Base-by-base conservation (phyloP, 371 early-diverging fungal species). In the Rhizopus sp. region DNA sequence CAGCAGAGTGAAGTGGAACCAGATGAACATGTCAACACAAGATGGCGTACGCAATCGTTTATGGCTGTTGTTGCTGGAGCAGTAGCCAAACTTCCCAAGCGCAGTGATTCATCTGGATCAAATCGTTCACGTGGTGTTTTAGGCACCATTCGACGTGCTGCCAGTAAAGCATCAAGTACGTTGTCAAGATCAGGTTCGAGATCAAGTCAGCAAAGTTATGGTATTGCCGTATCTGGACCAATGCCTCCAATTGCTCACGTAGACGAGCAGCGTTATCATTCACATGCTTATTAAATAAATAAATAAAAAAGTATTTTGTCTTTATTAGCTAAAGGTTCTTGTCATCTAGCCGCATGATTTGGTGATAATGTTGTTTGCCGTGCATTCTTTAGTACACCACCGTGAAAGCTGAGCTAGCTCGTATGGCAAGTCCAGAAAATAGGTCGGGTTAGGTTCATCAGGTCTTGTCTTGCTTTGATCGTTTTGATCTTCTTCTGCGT, bases 11-110 rank as follows among this genome's bases (percentile, higher is more conserved):
- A 66, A 23, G 62, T 52, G 7, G 31, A 64, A 45, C 46, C 46
- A 12, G 48, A 62, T 16, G 44, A 51, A 40, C 60, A 57, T 30
- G 65, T 69, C 38, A 69, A 72, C 34, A 73, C 74, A 3, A 70
- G 70, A 37, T 73, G 68, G 62, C 51, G 68, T 23, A 70, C 70
- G 13, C 68, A 63, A 29, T 69, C 70, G 9, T 73, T 73, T 50
- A 65, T 73, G 74, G 66, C 62, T 6, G 74, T 65, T 8, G 74
- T 73, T 17, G 64, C 74, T 39, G 69, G 70, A 8, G 68, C 69
- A 9, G 74, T 73, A n/a, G 64, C 74, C 32, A 68, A 65, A 35
- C 50, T 73, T 3, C 74, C 74, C 13, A 61, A 52, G 12, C 60
- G 62, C 0, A 55, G 55, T 30, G 59, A 60, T 12, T 66, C 63